Conservation (phyloP, 352 stramenopile species). For the Phytophthora pistaciae region DNA sequence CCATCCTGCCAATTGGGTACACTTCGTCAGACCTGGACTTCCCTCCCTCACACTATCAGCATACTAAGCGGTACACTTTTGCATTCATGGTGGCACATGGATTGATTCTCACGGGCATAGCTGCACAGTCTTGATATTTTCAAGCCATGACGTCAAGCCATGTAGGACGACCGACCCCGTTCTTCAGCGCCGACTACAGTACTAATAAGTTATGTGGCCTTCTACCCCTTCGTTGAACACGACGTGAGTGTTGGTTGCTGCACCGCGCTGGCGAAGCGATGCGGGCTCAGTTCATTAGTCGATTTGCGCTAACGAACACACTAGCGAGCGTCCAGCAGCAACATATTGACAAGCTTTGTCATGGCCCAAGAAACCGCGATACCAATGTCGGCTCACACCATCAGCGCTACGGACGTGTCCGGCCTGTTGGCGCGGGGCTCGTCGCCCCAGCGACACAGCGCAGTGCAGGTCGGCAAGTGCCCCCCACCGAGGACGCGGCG, state of each 20-base stretch:
- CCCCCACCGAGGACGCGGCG: conserved; percentile 42
- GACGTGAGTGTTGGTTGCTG: conserved; percentile 38
- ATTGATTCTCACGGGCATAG: conserved; percentile 27
- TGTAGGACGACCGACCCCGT: not conserved
- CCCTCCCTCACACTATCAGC: not conserved
- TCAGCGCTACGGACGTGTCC: conserved; percentile 39
- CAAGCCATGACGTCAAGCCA: conserved; percentile 33
- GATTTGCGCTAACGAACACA: conserved; percentile 27
- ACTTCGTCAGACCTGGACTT: conserved; percentile 4
- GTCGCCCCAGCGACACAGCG: conserved; percentile 25
- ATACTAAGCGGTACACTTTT: not conserved
- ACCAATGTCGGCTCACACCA: conserved; percentile 29
- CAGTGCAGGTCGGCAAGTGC: conserved; percentile 38
- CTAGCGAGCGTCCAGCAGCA: not conserved
- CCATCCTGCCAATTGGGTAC: conserved; percentile 29
- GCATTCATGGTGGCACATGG: conserved; percentile 10
- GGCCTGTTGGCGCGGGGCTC: conserved; percentile 33
- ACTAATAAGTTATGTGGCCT: not conserved
- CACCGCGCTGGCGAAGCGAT: conserved; percentile 1
- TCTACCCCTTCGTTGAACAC: conserved; percentile 5
- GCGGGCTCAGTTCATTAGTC: conserved; percentile 22
- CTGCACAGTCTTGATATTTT: conserved; percentile 39
- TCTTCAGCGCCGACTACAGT: not conserved
- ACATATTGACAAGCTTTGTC: conserved; percentile 3
- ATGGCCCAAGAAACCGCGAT: conserved; percentile 28